Conservation (phyloP, 2,329 filamentous ascomycete species). For the Colletotrichum sp. region DNA sequence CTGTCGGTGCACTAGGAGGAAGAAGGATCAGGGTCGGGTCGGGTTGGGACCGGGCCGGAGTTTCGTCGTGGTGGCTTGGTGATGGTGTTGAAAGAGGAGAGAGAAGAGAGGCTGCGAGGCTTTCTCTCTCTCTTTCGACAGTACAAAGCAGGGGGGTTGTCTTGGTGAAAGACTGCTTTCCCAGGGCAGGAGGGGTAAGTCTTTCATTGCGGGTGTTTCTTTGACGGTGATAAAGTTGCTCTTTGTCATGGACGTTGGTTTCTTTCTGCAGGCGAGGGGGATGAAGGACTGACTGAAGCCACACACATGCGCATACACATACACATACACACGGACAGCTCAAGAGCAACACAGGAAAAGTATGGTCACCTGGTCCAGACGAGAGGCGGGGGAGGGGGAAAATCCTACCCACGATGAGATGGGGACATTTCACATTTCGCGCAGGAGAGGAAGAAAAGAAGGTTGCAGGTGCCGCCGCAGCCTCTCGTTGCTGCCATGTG, state of each 20-base stretch:
- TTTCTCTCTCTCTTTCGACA: background rate
- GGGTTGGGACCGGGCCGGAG: background rate
- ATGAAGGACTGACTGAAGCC: background rate
- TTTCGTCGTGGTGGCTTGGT: background rate
- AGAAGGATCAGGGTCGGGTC: background rate
- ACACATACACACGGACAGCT: background rate
- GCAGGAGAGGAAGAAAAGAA: background rate
- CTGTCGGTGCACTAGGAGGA: background rate
- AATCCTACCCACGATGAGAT: background rate
- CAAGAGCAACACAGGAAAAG: background rate
- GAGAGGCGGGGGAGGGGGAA: background rate
- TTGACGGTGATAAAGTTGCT: background rate
- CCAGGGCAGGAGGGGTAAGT: background rate
- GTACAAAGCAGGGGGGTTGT: background rate
- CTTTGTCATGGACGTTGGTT: background rate
- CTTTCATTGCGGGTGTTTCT: background rate
- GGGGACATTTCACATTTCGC: background rate
- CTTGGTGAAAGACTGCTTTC: background rate
- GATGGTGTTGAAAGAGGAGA: background rate
- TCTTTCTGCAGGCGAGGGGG: background rate
- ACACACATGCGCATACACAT: background rate
- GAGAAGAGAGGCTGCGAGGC: background rate
- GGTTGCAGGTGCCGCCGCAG: background rate
- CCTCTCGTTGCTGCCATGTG: constrained; percentile 8
- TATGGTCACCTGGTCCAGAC: background rate